These are phyloP conservation scores for Echinosophora koreensis DNA, from an alignment of 306 rosid genomes.

Conservation along the genomic window DNA sequence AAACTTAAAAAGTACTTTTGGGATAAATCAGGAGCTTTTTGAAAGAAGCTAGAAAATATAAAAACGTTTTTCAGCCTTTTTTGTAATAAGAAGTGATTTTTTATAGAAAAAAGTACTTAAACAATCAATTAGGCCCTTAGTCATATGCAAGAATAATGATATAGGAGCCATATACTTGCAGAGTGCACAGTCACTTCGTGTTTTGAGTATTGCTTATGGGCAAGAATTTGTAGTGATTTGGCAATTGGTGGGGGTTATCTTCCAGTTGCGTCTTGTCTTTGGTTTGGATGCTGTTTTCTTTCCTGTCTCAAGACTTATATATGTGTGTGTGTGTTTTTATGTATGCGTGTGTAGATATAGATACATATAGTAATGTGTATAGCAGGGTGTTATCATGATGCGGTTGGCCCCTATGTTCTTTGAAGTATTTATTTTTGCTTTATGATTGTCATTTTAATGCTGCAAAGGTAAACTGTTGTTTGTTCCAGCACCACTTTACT, in stretches of 20 bases:
- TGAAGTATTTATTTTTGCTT: neutral
- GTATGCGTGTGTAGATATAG: no score
- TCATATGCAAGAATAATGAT: neutral
- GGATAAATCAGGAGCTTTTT: no score
- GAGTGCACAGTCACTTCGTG: neutral
- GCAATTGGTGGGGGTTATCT: neutral
- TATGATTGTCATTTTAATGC: neutral
- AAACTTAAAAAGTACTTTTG: no score
- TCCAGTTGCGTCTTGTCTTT: neutral
- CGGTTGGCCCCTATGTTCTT: constrained; percentile 1
- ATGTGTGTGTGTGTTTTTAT: neutral
- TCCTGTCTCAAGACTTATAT: neutral
- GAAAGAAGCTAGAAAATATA: no score
- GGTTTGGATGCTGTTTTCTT: constrained; percentile 8
- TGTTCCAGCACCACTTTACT: neutral
- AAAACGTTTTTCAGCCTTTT: no score
- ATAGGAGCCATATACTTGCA: no score
- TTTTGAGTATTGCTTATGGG: neutral
- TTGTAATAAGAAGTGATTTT: no score
- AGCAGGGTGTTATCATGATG: constrained; percentile 26
- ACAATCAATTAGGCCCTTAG: neutral
- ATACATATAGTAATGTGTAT: no score
- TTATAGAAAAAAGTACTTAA: no score
- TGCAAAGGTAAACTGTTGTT: neutral
- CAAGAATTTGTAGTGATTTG: constrained; percentile 26